Percentiles rank a stretch among this genome's conserved stretches.
phyloP scores from a whole-genome alignment of 768 basidiomycete species.

The Kondoa malvinella region DNA sequence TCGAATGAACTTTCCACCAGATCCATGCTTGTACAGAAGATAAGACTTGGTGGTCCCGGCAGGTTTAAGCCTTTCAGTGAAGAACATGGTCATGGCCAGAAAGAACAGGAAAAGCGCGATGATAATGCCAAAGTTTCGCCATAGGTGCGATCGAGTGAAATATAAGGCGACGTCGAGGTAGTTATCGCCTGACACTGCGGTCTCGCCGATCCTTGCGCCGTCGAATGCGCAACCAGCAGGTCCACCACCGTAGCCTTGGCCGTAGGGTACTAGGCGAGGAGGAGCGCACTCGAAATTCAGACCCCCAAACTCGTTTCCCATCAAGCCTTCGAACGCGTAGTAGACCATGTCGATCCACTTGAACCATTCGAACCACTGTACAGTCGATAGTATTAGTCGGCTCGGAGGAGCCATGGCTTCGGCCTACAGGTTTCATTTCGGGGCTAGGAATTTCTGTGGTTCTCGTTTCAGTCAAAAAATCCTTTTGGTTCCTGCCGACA shows the following conservation, averaged over 20 bases:
- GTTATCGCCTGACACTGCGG: not conserved
- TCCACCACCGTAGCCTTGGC: not conserved
- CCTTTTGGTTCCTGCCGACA: too few relatives aligned
- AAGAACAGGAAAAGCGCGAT: not conserved
- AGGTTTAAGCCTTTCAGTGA: not conserved
- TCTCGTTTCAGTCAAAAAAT: too few relatives aligned
- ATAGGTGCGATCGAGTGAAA: not conserved
- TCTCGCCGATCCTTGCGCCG: not conserved
- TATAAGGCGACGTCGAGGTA: not conserved
- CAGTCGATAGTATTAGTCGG: not conserved
- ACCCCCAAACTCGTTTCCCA: not conserved
- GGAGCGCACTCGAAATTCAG: not conserved
- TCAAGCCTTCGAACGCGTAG: not conserved
- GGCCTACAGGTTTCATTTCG: not conserved
- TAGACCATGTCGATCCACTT: not conserved
- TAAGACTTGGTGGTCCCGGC: not conserved
- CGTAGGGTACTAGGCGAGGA: not conserved
- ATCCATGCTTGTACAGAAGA: not conserved
- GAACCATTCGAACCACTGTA: not conserved
- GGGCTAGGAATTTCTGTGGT: not conserved
- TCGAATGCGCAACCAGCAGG: constrained; percentile 1
- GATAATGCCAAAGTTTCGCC: constrained; percentile 1
- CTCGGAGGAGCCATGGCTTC: not conserved
- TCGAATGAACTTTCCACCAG: not conserved
- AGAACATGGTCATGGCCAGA: not conserved